Conservation (phyloP, 2,329 filamentous ascomycete genomes). For the Alternaria sp. region DNA sequence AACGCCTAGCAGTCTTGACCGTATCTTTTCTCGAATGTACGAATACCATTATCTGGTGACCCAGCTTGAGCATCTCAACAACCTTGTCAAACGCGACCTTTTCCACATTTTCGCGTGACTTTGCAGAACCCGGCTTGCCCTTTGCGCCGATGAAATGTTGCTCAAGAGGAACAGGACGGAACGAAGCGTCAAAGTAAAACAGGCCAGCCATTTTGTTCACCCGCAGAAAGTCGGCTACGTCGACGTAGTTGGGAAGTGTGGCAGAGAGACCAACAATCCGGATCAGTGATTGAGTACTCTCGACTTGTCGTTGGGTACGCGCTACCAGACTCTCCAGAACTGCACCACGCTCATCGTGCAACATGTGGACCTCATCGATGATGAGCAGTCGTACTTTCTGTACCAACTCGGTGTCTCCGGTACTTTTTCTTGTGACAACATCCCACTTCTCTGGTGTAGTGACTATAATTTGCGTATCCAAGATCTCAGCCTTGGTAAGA, state of each 20-base stretch:
- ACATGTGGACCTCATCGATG: constrained; percentile 99
- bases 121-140: constrained; percentile 82
- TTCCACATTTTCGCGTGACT: constrained; percentile 89
- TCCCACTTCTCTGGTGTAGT: constrained; percentile 99
- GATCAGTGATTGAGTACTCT: constrained; percentile 97
- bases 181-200: constrained; percentile 97
- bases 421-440: constrained; percentile 95
- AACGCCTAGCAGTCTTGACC: constrained; percentile 81
- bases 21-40: constrained; percentile 97
- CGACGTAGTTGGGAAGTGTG: constrained; percentile 93
- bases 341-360: constrained; percentile 95
- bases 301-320: constrained; percentile 92
- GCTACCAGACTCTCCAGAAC: constrained; percentile 96
- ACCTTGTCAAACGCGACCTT: constrained; percentile 91
- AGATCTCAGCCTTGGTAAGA: constrained; percentile 93
- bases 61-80: constrained; percentile 85
- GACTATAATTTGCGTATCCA: constrained; percentile 96
- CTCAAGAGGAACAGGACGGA: constrained; percentile 92
- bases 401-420: constrained; percentile 94
- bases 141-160: constrained; percentile 98
- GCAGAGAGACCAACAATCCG: constrained; percentile 95
- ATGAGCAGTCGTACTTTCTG: constrained; percentile 96
- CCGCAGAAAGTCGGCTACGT: constrained; percentile 95
- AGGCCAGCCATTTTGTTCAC: constrained; percentile 92
- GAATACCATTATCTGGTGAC: constrained; percentile 99